Evolutionary conservation across 805 yeast genomes (phyloP).

Genomic region (Hanseniaspora singularis): DNA sequence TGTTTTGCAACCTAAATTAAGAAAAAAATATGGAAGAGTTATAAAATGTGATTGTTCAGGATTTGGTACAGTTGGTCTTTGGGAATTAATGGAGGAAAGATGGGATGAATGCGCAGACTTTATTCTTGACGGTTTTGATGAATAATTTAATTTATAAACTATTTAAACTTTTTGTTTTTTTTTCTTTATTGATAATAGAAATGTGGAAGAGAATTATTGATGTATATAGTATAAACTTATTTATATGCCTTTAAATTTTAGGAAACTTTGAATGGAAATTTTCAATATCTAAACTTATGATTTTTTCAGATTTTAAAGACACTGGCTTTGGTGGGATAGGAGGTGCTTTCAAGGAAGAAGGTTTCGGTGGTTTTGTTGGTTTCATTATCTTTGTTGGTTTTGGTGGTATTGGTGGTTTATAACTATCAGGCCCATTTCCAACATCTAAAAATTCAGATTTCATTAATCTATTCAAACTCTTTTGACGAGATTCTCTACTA

Average conservation of each 20-base stretch:
- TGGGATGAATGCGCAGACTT: slow-evolving; percentile 80
- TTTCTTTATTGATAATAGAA: too few species aligned
- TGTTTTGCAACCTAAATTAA: slow-evolving; percentile 38
- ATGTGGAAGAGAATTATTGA: too few species aligned
- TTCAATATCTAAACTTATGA: slow-evolving; percentile 16
- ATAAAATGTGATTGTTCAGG: slow-evolving; percentile 39
- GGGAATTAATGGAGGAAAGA: slow-evolving; percentile 65
- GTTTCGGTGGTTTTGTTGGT: slow-evolving; percentile 15
- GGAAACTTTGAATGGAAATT: slow-evolving; percentile 12
- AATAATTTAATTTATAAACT: slow-evolving; percentile 19
- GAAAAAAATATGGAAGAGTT: slow-evolving; percentile 86
- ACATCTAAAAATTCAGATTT: too few species aligned
- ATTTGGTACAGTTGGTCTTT: slow-evolving; percentile 50
- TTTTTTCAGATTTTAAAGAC: slow-evolving; percentile 28
- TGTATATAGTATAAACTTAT: not conserved
- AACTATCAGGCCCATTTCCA: too few species aligned
- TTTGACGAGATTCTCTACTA: too few species aligned
- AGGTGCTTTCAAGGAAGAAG: slow-evolving; percentile 30
- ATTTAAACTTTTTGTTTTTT: too few species aligned
- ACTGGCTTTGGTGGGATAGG: slow-evolving; percentile 59
- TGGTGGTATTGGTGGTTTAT: slow-evolving; percentile 22
- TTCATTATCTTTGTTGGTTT: slow-evolving; percentile 16
- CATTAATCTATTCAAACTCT: too few species aligned
- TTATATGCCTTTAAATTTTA: not conserved
- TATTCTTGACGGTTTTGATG: slow-evolving; percentile 67